Percentiles rank a stretch among this genome's conserved stretches.
Evolutionary conservation across 352 stramenopile genomes (phyloP).

Genomic region (Phytophthora kernoviae): DNA sequence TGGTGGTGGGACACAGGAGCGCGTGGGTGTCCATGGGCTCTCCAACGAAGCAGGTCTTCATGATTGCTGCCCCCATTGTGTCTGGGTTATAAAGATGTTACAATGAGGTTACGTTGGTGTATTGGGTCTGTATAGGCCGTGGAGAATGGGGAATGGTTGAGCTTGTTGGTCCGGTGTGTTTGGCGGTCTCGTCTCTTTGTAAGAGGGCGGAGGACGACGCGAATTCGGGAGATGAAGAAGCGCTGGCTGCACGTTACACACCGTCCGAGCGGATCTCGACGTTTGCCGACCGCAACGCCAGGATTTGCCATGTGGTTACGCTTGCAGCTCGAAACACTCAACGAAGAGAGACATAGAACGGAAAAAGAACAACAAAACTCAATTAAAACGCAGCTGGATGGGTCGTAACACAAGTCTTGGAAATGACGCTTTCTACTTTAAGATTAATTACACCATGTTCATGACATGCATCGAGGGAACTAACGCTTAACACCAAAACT

Average conservation of each 20-base stretch:
- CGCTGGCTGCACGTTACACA: slow-evolving; percentile 1
- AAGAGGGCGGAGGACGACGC: neutral
- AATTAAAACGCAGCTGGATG: too few species aligned
- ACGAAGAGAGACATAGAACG: too few species aligned
- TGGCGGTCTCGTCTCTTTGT: neutral
- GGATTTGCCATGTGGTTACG: slow-evolving; percentile 7
- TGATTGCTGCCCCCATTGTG: slow-evolving; percentile 42
- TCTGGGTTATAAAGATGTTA: neutral
- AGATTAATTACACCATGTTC: too few species aligned
- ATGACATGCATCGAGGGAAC: too few species aligned
- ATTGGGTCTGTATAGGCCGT: too few species aligned
- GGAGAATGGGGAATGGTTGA: neutral
- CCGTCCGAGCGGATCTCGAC: neutral
- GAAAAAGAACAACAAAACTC: too few species aligned
- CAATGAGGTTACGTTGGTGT: too few species aligned
- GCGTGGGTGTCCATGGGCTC: slow-evolving; percentile 24
- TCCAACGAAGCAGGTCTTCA: slow-evolving; percentile 45
- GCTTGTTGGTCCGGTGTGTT: neutral
- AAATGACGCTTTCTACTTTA: too few species aligned
- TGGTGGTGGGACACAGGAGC: slow-evolving; percentile 19
- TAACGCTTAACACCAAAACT: too few species aligned
- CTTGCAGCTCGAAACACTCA: too few species aligned
- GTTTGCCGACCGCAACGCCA: too few species aligned
- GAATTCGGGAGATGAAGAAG: neutral
- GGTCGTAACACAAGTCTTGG: too few species aligned